Evolutionary conservation across 768 basidiomycete genomes (phyloP), one percentile per base, ranked within the genome.

Genomic region (Lactarius deliciosus): DNA sequence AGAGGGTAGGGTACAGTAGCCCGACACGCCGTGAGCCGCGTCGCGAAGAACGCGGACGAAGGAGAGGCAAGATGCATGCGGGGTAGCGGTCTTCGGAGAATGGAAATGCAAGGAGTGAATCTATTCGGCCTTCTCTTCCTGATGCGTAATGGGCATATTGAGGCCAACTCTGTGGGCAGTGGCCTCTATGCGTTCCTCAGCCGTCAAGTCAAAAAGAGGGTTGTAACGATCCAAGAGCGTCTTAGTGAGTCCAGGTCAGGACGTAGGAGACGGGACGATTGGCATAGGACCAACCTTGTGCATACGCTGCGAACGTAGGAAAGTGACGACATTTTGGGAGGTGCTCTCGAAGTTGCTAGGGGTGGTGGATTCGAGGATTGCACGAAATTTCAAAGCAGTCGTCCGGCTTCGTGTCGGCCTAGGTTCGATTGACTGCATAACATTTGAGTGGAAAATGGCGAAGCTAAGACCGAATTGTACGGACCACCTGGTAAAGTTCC

Each of bases 161-260:
- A 98, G 77, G 5, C 95, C 95, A 41, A 98, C 95, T 69, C 94
- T 80, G 54, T 87, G 83, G 3, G 94, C 94, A 0, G 95, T 95
- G 1, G 92, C 92, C 72, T 87, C 81, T 67, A 96, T 83, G 70
- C 90, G 80, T 74, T 96, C 93, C 70, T 93, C 86, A 6, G 82
- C 78, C 0, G 92, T 89, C 69, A 96, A 81, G 72, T 94, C 91
- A 50, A 88, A 76, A 20, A 90, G 78, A 0, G 95, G 94, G 75
- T 95, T 96, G 79, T 98, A 98, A 61, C 92, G 81, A 62, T 92
- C 90, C 68, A 97, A 76, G 57, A 97, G 79, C 25, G 79, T 80
- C 95, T 97, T 72, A 18, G 41, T 47, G 66, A 63, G 69, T 66
- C 36, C 38, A 30, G 16, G 56, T 25, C 9, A 32, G 28, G 30